Evolutionary conservation across 208 protist species (phyloP).

Genomic region (Spongospora subterranea): DNA sequence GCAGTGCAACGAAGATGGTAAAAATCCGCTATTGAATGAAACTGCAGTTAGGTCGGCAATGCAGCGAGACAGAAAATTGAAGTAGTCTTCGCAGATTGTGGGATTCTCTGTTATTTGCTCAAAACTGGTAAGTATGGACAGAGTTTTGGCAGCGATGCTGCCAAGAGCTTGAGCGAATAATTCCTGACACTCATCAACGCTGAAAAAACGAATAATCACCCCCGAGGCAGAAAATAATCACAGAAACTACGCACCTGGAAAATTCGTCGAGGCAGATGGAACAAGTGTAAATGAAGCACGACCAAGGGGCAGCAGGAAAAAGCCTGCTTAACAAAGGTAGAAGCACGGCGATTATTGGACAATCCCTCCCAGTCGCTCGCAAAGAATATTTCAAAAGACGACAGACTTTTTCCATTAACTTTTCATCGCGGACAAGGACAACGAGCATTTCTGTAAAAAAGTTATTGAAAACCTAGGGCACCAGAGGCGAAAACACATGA

Average conservation of each 20-base stretch:
- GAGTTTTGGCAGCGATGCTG: neutral
- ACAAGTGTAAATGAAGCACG: conserved; percentile 47
- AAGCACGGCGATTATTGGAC: neutral
- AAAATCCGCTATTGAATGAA: neutral
- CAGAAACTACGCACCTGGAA: neutral
- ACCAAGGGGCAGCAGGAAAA: conserved; percentile 1
- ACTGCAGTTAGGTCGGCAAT: neutral
- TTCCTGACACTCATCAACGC: neutral
- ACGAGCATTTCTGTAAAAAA: neutral
- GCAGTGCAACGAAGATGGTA: conserved; percentile 2
- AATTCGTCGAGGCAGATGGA: conserved; percentile 13
- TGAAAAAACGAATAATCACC: neutral
- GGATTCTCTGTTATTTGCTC: conserved; percentile 34
- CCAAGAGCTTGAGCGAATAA: conserved; percentile 20
- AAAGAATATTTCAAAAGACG: neutral
- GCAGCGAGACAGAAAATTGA: conserved; percentile 53
- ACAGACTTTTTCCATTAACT: conserved; percentile 49
- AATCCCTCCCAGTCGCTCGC: conserved; percentile 1
- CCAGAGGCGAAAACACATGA: neutral
- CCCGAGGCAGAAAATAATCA: neutral
- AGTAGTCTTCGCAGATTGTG: conserved; percentile 46
- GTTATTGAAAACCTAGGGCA: neutral
- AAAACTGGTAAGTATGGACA: neutral
- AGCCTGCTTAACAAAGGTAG: neutral
- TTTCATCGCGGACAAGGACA: neutral